Base-by-base conservation (phyloP, 1,284 basidiomycete genomes). In the Bjerkandera adusta region DNA sequence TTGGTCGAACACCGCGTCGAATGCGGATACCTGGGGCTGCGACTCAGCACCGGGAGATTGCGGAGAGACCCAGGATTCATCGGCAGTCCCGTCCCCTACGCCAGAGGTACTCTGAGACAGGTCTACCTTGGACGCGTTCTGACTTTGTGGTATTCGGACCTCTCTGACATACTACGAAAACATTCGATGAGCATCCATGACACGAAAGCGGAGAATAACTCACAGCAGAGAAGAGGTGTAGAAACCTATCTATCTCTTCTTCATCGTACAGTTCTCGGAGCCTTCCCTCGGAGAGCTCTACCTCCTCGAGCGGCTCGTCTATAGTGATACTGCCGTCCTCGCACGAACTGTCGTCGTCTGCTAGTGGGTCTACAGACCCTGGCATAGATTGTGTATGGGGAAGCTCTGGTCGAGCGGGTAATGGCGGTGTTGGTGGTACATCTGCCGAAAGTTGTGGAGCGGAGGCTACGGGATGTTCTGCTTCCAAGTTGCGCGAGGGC, bases 241-340 rank as follows among this genome's bases (percentile, higher is more conserved):
- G 60, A 56, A 79, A 83, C 22, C 77, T 66, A 33, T 81, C 71
- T 20, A 83, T 76, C 62, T 85, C 81, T 59, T 83, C 81, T 43
- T 75, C 70, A 24, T 85, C 81, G 49, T 81, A 83, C 21, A 79
- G 53, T 43, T 76, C 71, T 32, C 81, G 66, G 18, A 84, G 67
- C 52, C 80, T 67, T 4, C 54, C 57, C 45, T 75, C 63, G 2
- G 64, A 58, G 5, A 66, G 47, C 12, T 54, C 58, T 32, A 60
- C 58, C 42, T 63, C 61, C 5, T 51, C n/a, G n/a, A n/a, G n/a
- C n/a, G n/a, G n/a, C n/a, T n/a, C n/a, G n/a, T n/a, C n/a, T n/a
- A n/a, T n/a, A n/a, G n/a, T n/a, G n/a, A n/a, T n/a, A n/a, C n/a
- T n/a, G n/a, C n/a, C n/a, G n/a, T n/a, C n/a, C n/a, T n/a, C n/a